Evolutionary conservation across 208 protist species (phyloP).

Genomic region (Crithidia sp.): DNA sequence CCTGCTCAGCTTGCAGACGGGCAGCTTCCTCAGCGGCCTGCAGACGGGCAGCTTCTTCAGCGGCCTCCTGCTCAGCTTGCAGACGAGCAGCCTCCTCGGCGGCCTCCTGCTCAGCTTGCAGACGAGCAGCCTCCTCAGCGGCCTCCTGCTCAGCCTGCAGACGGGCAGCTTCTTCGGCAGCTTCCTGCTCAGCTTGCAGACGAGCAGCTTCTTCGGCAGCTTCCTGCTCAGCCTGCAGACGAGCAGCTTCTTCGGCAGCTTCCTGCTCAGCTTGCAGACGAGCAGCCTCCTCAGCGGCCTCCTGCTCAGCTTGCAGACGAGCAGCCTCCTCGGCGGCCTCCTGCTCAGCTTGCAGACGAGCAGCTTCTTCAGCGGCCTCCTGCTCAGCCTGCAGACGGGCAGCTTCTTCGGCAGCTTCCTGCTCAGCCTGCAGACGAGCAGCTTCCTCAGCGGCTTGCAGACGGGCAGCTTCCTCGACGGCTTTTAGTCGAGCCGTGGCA

Average conservation of each 20-base stretch:
- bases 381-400: slow-evolving; percentile 1
- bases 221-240: neutral
- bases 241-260: neutral
- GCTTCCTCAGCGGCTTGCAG: slow-evolving; percentile 7
- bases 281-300: neutral
- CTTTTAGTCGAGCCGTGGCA: no score
- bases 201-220: neutral
- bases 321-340: neutral
- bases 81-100: no score
- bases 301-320: neutral
- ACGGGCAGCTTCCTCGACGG: no score
- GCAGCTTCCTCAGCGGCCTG: slow-evolving; percentile 2
- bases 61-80: neutral
- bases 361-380: slow-evolving; percentile 16
- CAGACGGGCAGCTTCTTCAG: neutral
- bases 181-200: slow-evolving; percentile 4
- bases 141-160: no score
- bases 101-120: no score
- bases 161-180: neutral
- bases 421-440: slow-evolving; percentile 1
- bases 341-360: slow-evolving; percentile 6
- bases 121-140: no score
- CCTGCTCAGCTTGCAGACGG: neutral
- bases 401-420: slow-evolving; percentile 3
- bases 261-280: slow-evolving; percentile 1